Conservation (phyloP, 768 basidiomycete species). For the Boletus sp. region DNA sequence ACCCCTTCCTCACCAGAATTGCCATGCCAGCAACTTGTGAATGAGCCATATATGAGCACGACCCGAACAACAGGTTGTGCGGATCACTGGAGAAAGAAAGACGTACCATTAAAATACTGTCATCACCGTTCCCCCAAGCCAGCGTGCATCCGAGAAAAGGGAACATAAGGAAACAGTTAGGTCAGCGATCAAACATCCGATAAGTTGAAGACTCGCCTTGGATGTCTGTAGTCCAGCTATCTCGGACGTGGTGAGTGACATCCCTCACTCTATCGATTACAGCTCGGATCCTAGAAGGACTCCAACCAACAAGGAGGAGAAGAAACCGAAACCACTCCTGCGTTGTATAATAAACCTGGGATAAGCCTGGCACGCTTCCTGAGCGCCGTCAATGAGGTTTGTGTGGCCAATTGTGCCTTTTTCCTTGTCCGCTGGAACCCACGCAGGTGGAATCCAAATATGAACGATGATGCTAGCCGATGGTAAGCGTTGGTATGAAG, state of each 20-base stretch:
- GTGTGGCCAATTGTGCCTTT: too few relatives aligned
- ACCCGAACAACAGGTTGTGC: not conserved
- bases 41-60: not conserved
- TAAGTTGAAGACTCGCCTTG: conserved; percentile 6
- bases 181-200: not conserved
- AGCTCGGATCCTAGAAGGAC: not conserved
- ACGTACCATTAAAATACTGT: conserved; percentile 18
- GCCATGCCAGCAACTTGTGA: conserved; percentile 15
- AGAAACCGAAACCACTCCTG: not conserved
- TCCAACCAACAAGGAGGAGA: not conserved
- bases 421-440: not conserved
- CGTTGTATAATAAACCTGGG: too few relatives aligned
- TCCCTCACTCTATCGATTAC: not conserved
- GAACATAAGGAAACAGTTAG: not conserved
- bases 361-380: too few relatives aligned
- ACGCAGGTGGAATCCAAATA: not conserved
- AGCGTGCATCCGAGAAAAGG: not conserved
- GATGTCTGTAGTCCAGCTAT: conserved; percentile 13
- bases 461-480: not conserved
- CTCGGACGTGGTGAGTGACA: conserved; percentile 1
- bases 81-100: not conserved
- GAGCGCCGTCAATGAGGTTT: not conserved
- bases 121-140: not conserved
- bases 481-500: too few relatives aligned
- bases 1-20: conserved; percentile 9